Conservation (phyloP, 805 yeast species). For the Ogataea thermomethanolica region DNA sequence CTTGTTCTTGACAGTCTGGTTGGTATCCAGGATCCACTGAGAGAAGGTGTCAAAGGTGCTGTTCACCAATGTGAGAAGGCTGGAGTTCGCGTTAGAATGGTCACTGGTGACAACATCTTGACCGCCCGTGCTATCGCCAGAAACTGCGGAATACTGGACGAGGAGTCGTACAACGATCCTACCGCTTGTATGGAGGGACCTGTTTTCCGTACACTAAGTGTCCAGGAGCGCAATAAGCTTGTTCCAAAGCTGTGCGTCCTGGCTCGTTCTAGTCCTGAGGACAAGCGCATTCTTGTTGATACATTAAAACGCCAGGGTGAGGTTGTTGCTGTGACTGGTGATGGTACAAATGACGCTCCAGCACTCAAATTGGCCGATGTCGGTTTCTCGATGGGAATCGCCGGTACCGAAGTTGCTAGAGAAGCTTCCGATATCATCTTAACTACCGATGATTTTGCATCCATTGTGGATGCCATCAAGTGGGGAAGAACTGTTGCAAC, state of each 20-base stretch:
- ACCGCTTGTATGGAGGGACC: slow-evolving; percentile 91
- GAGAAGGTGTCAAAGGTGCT: slow-evolving; percentile 87
- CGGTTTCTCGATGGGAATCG: slow-evolving; percentile 97
- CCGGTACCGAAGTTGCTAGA: slow-evolving; percentile 98
- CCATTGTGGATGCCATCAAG: slow-evolving; percentile 93
- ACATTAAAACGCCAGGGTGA: slow-evolving; percentile 77
- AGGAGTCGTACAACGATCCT: slow-evolving; percentile 50
- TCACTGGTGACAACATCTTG: slow-evolving; percentile 90
- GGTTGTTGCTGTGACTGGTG: slow-evolving; percentile 98
- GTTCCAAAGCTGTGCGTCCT: slow-evolving; percentile 79
- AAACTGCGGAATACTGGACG: slow-evolving; percentile 72
- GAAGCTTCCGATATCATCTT: slow-evolving; percentile 98
- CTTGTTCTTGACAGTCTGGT: slow-evolving; percentile 69
- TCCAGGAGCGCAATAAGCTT: slow-evolving; percentile 50
- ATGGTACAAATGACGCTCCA: slow-evolving; percentile 98
- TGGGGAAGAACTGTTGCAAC: slow-evolving; percentile 98
- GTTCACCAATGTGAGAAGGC: slow-evolving; percentile 82
- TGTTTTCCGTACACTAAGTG: slow-evolving; percentile 63
- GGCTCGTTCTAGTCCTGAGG: slow-evolving; percentile 96
- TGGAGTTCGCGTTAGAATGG: slow-evolving; percentile 96
- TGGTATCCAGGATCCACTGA: slow-evolving; percentile 93
- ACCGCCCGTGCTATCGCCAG: slow-evolving; percentile 91
- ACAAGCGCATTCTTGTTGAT: slow-evolving; percentile 82
- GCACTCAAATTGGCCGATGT: slow-evolving; percentile 96
- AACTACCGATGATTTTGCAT: slow-evolving; percentile 92